Conservation (phyloP, 2,329 filamentous ascomycete species). For the Calonectria honghensis region DNA sequence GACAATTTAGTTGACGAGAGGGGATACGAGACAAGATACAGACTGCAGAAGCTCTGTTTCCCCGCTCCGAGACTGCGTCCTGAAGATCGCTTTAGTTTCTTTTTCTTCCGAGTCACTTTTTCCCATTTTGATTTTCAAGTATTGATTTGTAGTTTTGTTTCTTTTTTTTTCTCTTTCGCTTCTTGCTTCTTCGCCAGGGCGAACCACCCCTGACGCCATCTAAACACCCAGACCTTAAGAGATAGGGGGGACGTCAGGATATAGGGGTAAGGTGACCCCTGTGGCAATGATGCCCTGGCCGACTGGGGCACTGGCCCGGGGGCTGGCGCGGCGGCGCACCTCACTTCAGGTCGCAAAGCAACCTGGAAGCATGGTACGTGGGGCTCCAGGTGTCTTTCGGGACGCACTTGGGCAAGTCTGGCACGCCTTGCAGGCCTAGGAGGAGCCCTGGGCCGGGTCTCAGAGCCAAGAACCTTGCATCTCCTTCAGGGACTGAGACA, state of each 20-base stretch:
- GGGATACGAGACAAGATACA: slow-evolving; percentile 27
- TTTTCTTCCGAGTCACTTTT: background rate
- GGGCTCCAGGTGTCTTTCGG: slow-evolving; percentile 29
- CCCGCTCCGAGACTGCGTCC: background rate
- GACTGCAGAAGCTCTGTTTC: slow-evolving; percentile 26
- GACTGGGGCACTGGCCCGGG: slow-evolving; percentile 29
- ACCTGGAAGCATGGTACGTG: slow-evolving; percentile 33
- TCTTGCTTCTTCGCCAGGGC: slow-evolving; percentile 26
- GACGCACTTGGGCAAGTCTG: slow-evolving; percentile 30
- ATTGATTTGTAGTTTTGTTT: slow-evolving; percentile 15
- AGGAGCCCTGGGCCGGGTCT: slow-evolving; percentile 21
- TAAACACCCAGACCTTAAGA: slow-evolving; percentile 45
- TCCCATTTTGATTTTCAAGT: background rate
- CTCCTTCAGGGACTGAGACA: slow-evolving; percentile 32
- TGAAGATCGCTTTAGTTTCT: background rate
- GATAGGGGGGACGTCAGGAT: slow-evolving; percentile 47
- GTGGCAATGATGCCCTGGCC: slow-evolving; percentile 27
- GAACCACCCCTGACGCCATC: slow-evolving; percentile 49
- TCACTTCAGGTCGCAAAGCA: slow-evolving; percentile 38
- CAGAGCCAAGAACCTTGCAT: slow-evolving; percentile 33
- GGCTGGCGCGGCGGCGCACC: slow-evolving; percentile 30
- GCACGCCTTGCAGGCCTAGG: slow-evolving; percentile 15
- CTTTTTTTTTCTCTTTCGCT: slow-evolving; percentile 19
- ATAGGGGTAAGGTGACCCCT: slow-evolving; percentile 40
- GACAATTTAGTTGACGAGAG: slow-evolving; percentile 27